Conservation (phyloP, 306 rosid species). For the Delonix regia region DNA sequence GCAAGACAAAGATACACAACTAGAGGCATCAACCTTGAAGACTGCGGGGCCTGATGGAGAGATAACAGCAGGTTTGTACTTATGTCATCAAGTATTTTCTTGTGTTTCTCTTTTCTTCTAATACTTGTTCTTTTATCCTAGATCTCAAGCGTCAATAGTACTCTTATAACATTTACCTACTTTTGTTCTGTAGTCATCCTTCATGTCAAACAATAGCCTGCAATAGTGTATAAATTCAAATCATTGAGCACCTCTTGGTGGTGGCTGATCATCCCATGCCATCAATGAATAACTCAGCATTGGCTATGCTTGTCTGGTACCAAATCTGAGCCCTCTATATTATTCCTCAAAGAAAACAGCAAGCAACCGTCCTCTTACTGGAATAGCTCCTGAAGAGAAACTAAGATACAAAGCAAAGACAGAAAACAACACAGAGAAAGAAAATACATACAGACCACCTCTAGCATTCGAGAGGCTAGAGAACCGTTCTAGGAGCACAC, state of each 20-base stretch:
- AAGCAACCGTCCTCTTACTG: too few species aligned
- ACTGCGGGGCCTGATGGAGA: conserved; percentile 63
- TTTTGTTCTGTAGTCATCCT: background rate
- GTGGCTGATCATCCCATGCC: conserved; percentile 27
- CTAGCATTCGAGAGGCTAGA: too few species aligned
- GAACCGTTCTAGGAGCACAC: too few species aligned
- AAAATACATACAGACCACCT: too few species aligned
- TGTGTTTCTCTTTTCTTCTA: conserved; percentile 27
- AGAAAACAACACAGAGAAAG: too few species aligned
- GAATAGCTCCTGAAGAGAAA: too few species aligned
- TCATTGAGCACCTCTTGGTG: conserved; percentile 17
- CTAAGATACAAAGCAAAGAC: too few species aligned
- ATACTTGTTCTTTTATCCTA: conserved; percentile 10
- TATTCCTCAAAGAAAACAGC: too few species aligned
- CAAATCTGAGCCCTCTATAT: too few species aligned
- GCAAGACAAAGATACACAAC: conserved; percentile 51
- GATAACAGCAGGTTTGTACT: conserved; percentile 56
- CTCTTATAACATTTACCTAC: conserved; percentile 20
- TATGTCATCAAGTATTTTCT: conserved; percentile 20
- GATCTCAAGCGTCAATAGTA: conserved; percentile 25
- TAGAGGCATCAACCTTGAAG: conserved; percentile 53
- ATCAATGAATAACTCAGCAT: background rate
- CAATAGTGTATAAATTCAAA: conserved; percentile 14
- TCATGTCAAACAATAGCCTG: conserved; percentile 14
- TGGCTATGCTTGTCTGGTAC: background rate